Base-by-base conservation (phyloP, 192 early-diverging fungal genomes). In the Geosiphon pyriformis region DNA sequence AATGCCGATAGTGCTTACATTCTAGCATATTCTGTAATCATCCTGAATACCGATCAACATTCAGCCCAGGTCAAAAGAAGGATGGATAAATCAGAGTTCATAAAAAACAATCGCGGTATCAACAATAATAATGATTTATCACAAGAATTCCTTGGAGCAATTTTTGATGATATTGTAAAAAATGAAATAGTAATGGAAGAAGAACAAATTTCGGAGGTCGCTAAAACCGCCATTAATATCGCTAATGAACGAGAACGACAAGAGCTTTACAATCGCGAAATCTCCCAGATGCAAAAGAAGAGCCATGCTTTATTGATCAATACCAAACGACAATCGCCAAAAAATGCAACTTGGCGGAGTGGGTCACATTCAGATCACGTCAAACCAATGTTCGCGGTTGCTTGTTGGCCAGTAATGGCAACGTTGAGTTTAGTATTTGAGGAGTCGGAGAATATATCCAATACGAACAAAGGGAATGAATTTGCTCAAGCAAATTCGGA, bases 141-240 rank as follows among this genome's bases (percentile, higher is more conserved):
- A 4, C 80, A 83, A 26, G 87, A 85, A 67, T 88, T 87, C 61
- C 72, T 97, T 18, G 75, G 70, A 26, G 74, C 67, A 25, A 94
- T 95, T 53, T 97, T 87, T 73, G 88, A 95, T 57, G 85, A 95
- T 63, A 91, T 97, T 34, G 80, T 74, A 18, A 60, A 30, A 20
- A 87, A 94, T 67, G 94, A 97, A 78, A 97, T 97, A 68, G 88
- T 92, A 46, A 83, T 97, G 80, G 91, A 93, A 71, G 94, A 95
- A 61, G 94, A 97, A 59, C 89, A 89, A 52, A 70, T 71, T 1
- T 63, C 67, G 22, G 76, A 78, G 55, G 74, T 75, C 1, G 60
- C 74, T 20, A 76, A 78, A 60, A 59, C 59, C 22, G 69, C 72
- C 0, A 35, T 68, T 15, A 35, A 67, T 15, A 59, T 55, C 11